phyloP scores from a whole-genome alignment of 1,284 basidiomycete species.

The Ceratobasidium sp. region DNA sequence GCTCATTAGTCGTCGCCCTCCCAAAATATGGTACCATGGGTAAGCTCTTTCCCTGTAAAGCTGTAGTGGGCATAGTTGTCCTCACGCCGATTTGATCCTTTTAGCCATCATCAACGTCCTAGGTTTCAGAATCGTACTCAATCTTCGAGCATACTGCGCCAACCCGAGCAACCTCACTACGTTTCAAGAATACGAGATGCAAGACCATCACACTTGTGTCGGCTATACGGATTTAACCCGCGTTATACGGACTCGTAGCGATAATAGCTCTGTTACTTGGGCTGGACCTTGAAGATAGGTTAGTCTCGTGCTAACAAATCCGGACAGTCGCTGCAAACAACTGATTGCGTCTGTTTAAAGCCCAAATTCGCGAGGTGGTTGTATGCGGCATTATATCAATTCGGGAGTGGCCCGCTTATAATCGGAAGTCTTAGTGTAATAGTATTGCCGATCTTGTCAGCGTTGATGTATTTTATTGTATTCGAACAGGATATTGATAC shows the following conservation, averaged over 20 bases:
- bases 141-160: conserved; percentile 24
- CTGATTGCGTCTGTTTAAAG: too few species aligned
- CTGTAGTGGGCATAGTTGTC: neutral
- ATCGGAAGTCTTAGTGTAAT: neutral
- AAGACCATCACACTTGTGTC: neutral
- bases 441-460: neutral
- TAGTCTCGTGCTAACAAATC: neutral
- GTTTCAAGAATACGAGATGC: conserved; percentile 21
- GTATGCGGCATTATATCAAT: neutral
- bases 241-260: neutral
- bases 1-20: conserved; percentile 18
- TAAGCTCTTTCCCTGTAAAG: neutral
- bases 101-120: conserved; percentile 29
- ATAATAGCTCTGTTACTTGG: neutral
- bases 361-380: neutral
- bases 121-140: conserved; percentile 33
- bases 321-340: too few species aligned
- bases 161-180: neutral
- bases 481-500: conserved; percentile 9
- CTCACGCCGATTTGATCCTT: neutral
- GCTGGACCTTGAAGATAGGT: neutral
- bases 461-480: conserved; percentile 10
- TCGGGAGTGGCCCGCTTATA: neutral
- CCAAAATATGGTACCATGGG: conserved; percentile 40
- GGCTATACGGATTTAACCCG: neutral